phyloP scores from a whole-genome alignment of 352 stramenopile species.

The Globisporangium takayamanum region DNA sequence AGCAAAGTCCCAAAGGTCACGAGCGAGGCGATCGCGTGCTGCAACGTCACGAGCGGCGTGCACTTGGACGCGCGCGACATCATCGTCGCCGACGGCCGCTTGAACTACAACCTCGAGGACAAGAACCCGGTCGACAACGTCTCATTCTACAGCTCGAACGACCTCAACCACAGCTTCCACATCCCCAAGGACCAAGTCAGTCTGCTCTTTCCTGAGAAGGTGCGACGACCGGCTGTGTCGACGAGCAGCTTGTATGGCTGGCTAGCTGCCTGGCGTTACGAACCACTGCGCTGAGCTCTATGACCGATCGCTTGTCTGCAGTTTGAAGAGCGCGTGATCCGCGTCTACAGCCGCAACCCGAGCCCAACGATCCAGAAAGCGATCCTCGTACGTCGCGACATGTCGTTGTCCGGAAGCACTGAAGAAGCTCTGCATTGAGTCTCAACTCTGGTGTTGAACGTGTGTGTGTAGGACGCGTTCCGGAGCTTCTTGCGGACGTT shows the following conservation, averaged over 20 bases:
- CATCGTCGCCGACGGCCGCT: slow-evolving; percentile 63
- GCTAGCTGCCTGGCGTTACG: background rate
- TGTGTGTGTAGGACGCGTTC: slow-evolving; percentile 40
- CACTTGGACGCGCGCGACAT: slow-evolving; percentile 64
- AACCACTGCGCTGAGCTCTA: too few species aligned
- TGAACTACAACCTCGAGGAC: slow-evolving; percentile 85
- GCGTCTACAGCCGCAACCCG: slow-evolving; percentile 65
- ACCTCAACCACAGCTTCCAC: slow-evolving; percentile 58
- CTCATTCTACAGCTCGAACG: slow-evolving; percentile 73
- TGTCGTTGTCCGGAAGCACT: too few species aligned
- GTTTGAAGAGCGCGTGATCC: slow-evolving; percentile 81
- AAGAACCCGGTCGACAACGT: slow-evolving; percentile 81
- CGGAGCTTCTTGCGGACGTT: slow-evolving; percentile 53
- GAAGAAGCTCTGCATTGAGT: too few species aligned
- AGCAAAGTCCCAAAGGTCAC: slow-evolving; percentile 42
- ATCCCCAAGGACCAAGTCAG: slow-evolving; percentile 79
- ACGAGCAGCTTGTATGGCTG: too few species aligned
- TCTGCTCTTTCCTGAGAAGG: slow-evolving; percentile 77
- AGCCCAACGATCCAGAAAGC: slow-evolving; percentile 41
- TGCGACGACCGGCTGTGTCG: slow-evolving; percentile 10
- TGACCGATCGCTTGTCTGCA: slow-evolving; percentile 10
- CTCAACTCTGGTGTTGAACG: too few species aligned
- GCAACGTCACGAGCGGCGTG: slow-evolving; percentile 34
- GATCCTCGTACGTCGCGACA: slow-evolving; percentile 36
- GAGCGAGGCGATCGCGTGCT: slow-evolving; percentile 49